These are phyloP conservation scores for Phoenix roebelenii DNA, from an alignment of 176 grass and related monocot genomes.

Conservation along the genomic window DNA sequence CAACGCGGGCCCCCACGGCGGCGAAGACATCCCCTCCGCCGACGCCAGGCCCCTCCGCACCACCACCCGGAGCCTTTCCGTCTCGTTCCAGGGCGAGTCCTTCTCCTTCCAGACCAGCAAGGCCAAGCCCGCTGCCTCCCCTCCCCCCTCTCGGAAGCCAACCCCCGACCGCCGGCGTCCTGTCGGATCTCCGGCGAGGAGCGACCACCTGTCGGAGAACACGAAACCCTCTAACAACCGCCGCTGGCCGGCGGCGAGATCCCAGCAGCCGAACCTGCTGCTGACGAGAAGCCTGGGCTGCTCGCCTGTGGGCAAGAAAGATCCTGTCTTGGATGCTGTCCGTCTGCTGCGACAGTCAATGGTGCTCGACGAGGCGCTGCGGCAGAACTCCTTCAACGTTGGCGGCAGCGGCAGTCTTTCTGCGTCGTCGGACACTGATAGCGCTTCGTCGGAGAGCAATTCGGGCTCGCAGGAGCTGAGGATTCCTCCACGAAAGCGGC, in stretches of 20 bases:
- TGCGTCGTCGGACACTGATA: constrained; percentile 78
- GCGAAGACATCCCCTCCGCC: constrained; percentile 7
- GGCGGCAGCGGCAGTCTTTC: constrained; percentile 30
- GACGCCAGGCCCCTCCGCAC: constrained; percentile 32
- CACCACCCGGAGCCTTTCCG: constrained; percentile 87
- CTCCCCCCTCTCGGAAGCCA: constrained; percentile 46
- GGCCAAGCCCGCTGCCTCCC: constrained; percentile 41
- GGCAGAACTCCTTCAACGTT: constrained; percentile 37
- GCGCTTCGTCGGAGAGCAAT: constrained; percentile 74
- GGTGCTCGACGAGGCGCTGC: constrained; percentile 40
- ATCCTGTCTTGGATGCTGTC: constrained; percentile 46
- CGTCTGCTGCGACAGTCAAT: constrained; percentile 65
- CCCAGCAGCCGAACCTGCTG: constrained; percentile 40
- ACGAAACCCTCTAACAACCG: constrained; percentile 31
- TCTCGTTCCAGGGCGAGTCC: constrained; percentile 93
- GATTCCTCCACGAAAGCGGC: constrained; percentile 14
- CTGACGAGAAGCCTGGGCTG: constrained; percentile 81
- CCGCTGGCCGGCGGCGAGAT: constrained; percentile 58
- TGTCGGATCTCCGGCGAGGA: not conserved
- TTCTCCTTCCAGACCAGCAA: constrained; percentile 82
- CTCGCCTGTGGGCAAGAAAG: constrained; percentile 44
- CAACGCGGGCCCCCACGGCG: constrained; percentile 18
- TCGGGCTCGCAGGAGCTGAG: constrained; percentile 35
- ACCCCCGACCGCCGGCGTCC: constrained; percentile 8
- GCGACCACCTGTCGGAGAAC: constrained; percentile 24